Base-by-base conservation (phyloP, 2,329 filamentous ascomycete species). In the Didymellaceae sp. region DNA sequence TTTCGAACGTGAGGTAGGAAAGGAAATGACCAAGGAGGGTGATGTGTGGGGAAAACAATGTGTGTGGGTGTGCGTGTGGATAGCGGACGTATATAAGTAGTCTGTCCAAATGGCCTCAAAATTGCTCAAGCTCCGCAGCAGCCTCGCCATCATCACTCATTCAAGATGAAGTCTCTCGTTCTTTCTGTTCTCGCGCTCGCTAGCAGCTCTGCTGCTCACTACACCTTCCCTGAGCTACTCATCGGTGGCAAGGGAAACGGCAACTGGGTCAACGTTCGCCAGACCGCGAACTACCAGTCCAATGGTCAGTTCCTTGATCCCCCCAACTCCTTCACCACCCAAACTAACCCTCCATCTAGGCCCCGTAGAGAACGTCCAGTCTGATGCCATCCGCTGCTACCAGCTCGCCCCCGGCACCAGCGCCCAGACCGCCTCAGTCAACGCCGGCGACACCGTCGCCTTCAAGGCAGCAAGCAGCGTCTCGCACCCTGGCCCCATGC, bases 231-330 rank as follows among this genome's bases (percentile, higher is more conserved):
- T 1, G 58, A 62, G 13, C 63, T 72, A 32, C 51, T 68, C 14
- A 61, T 59, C 14, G 53, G 48, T 21, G 62, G 62, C 17, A 35
- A 56, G 5, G 46, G 55, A 6, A 71, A 67, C 0, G 45, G 50
- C 2, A 30, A 21, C n/a, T 74, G 71, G 71, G 51, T 65, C 25
- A 71, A 73, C 45, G 70, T 74, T 14, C 63, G 71, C 25, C 66
- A 37, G 52, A 50, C 59, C 1, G 49, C 66, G 6, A 73, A 74
- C 63, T 68, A 72, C 53, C 65, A 73, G 52, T 63, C 60, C 45
- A 70, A 71, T 39, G 71, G 67, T 52, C 22, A 28, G 16, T 14
- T 8, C 16, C 11, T 11, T 10, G n/a, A n/a, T 14, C 13, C 17
- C 13, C 10, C 18, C 38, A 4, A 9, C 5, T 9, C 4, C 25